Base-by-base conservation (phyloP, 2,329 filamentous ascomycete genomes). In the Colletotrichum sp. region DNA sequence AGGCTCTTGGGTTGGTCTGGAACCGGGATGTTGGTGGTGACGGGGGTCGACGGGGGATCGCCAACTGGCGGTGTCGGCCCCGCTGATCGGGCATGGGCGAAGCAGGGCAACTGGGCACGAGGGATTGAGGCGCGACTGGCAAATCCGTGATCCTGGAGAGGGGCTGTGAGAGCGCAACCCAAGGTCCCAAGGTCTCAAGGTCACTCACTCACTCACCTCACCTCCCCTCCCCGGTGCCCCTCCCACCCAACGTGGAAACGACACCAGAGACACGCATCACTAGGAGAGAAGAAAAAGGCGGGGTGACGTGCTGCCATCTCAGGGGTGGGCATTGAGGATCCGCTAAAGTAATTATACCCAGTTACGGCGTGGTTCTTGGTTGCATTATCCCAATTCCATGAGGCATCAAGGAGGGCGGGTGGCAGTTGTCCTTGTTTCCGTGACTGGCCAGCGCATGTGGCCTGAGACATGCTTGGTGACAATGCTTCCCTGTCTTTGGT, bases 381-480 rank as follows among this genome's bases (percentile, higher is more conserved):
- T 28, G 73, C 73, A 69, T 76, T 73, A 43, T 69, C 48, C 64
- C 73, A 60, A 65, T 60, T 73, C 64, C 66, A 30, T 21, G 34
- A 65, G 30, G 43, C 64, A 73, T 68, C 72, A 43, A 48, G 38
- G 56, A 62, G 64, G 58, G 70, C 36, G 55, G 61, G 48, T 69
- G 70, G 34, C 73, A 73, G 70, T 60, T 73, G 64, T 61, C 48
- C 18, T 61, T 38, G 70, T 48, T 73, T 60, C 32, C 65, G 58
- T 73, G 65, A 70, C 60, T 68, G 70, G 32, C 58, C 26, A 52
- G n/a, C 56, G 65, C 58, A 60, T 69, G 70, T 76, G 73, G 70
- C 70, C 64, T 76, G 70, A 76, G 70, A 76, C 73, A 75, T 72
- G 73, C 62, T 32, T n/a, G 61, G 62, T 56, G 69, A 67, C 69